phyloP scores from a whole-genome alignment of 2,329 filamentous ascomycete genomes.

The Beauveria rudraprayagi region DNA sequence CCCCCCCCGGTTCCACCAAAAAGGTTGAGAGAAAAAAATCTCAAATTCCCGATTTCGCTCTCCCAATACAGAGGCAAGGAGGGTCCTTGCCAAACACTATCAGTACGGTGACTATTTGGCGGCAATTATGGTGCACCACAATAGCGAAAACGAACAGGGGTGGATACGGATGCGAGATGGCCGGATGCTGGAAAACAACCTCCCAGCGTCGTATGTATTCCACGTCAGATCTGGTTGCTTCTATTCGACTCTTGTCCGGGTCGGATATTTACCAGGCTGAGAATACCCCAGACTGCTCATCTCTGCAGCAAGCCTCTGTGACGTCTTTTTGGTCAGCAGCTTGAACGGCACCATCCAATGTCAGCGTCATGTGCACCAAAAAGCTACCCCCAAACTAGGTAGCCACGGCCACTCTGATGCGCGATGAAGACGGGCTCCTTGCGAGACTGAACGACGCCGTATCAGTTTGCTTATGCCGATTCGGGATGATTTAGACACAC shows the following conservation, averaged over 20 bases:
- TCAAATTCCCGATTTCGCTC: constrained; percentile 7
- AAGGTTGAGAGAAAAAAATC: neutral
- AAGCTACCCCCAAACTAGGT: neutral
- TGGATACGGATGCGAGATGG: constrained; percentile 12
- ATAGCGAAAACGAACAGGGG: constrained; percentile 10
- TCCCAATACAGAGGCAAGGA: neutral
- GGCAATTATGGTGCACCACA: constrained; percentile 1
- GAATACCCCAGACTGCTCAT: neutral
- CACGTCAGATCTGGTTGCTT: neutral
- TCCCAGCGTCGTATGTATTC: neutral
- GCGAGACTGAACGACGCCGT: neutral
- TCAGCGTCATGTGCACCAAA: neutral
- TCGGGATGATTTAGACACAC: neutral
- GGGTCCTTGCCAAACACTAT: neutral
- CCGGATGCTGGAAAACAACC: neutral
- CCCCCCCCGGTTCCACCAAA: constrained; percentile 1
- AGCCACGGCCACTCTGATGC: neutral
- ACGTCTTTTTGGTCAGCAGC: constrained; percentile 1
- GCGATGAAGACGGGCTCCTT: neutral
- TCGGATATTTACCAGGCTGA: neutral
- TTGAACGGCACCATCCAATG: neutral
- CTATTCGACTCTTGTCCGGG: neutral
- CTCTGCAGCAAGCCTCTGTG: neutral
- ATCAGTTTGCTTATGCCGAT: neutral
- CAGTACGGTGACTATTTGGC: neutral